Evolutionary conservation across 129 eudicot species (phyloP), one percentile per base, ranked within the genome.

Genomic region (Escallonia rubra): DNA sequence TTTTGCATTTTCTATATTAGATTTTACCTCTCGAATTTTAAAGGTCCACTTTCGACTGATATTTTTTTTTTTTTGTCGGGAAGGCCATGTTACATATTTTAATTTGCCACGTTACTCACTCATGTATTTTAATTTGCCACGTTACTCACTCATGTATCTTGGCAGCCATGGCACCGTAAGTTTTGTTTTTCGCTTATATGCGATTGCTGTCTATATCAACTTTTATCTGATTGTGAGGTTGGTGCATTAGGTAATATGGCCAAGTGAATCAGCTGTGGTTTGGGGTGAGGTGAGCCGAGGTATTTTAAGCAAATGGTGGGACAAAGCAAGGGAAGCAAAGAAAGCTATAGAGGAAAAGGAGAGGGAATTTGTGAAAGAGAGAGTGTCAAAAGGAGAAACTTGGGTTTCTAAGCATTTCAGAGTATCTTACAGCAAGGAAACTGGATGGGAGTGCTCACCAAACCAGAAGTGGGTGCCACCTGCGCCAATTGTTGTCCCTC

Each of bases 281-380:
- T 92, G 98, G 98, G 85, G 78, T n/a, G 82, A 92, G 67, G 89
- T 92, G 66, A 88, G 77, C 69, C 71, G 66, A 70, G 78, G 89
- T 2, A 89, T 92, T 10, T 43, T 89, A 70, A 72, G 59, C 65
- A 83, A 82, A 34, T 67, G 63, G 15, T 92, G 98, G 98, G 95
- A 89, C 12, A 80, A 80, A 72, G 98, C 98, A 54, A 80, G 74
- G 59, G 87, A 78, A 63, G 89, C 87, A 34, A 92, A 92, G 73
- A 66, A 67, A 52, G 34, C 43, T 3, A 34, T 89, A 8, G 96
- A 92, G 78, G 83, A 83, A 43, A 76, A 67, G 14, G 82, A 92
- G 65, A 92, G 98, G 70, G 77, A 83, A 70, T 13, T 81, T 45
- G 79, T 64, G 5, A 77, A 59, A 72, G 75, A 43, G 7, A 84